phyloP scores from a whole-genome alignment of 495 filamentous ascomycete genomes.

The Hyaloscypha hepaticicola region DNA sequence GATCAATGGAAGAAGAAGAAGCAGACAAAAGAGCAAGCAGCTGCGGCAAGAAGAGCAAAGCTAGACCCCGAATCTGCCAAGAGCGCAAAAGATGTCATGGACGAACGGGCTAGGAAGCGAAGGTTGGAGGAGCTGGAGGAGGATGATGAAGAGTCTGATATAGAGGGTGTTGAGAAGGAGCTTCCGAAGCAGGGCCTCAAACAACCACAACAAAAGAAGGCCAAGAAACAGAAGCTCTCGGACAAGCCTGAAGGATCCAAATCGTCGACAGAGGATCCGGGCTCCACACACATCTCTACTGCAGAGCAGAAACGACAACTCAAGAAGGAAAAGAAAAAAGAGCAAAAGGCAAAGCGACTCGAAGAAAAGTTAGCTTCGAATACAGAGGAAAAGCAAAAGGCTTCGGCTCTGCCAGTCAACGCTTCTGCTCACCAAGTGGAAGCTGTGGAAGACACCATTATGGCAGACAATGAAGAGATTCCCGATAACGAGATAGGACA shows the following conservation, averaged over 20 bases:
- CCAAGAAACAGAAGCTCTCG: slow-evolving; percentile 32
- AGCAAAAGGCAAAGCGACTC: slow-evolving; percentile 27
- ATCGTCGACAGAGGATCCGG: neutral
- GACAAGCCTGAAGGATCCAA: neutral
- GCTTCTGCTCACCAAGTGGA: slow-evolving; percentile 32
- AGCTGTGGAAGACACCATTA: slow-evolving; percentile 30
- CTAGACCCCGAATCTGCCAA: slow-evolving; percentile 79
- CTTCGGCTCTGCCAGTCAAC: neutral
- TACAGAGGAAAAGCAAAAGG: slow-evolving; percentile 24
- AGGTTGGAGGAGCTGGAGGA: slow-evolving; percentile 48
- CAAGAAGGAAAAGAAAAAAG: slow-evolving; percentile 32
- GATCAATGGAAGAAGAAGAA: slow-evolving; percentile 87
- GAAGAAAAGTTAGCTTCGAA: slow-evolving; percentile 4
- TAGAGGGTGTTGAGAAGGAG: slow-evolving; percentile 48
- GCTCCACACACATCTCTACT: neutral
- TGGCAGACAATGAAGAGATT: slow-evolving; percentile 34
- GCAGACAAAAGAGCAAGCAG: slow-evolving; percentile 80
- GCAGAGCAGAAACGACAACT: slow-evolving; percentile 19
- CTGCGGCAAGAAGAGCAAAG: slow-evolving; percentile 74
- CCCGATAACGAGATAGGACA: slow-evolving; percentile 41
- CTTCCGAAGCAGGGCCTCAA: slow-evolving; percentile 54
- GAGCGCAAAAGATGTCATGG: slow-evolving; percentile 81
- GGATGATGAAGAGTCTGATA: slow-evolving; percentile 38
- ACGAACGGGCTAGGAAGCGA: slow-evolving; percentile 76
- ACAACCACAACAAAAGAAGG: slow-evolving; percentile 31